Evolutionary conservation across 2,329 filamentous ascomycete species (phyloP).

Genomic region (Chaetoscypha palmicola): DNA sequence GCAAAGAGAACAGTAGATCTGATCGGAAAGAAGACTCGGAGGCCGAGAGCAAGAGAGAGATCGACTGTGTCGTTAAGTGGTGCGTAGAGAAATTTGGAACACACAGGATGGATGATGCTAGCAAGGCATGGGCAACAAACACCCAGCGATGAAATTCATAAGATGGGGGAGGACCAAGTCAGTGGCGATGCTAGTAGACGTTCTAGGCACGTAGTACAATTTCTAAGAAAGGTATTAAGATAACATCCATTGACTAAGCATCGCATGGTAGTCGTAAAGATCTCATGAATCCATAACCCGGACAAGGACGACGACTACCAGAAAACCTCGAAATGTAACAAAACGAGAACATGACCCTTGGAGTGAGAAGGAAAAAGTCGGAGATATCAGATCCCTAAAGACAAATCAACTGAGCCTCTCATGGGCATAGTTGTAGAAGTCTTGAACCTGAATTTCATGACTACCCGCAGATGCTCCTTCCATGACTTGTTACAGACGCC

Average conservation of each 20-base stretch:
- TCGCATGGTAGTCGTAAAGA: constrained; percentile 8
- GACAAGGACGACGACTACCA: constrained; percentile 5
- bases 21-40: constrained; percentile 20
- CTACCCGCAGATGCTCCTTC: constrained; percentile 22
- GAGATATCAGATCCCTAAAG: constrained; percentile 6
- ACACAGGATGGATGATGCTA: constrained; percentile 37
- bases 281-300: constrained; percentile 7
- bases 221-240: constrained; percentile 10
- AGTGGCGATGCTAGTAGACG: background rate
- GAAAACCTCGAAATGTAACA: constrained; percentile 3
- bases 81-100: constrained; percentile 40
- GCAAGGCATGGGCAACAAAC: constrained; percentile 16
- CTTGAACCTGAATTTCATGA: constrained; percentile 17
- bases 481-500: constrained; percentile 28
- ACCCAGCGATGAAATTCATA: background rate
- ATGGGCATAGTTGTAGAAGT: constrained; percentile 7
- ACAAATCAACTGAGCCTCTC: constrained; percentile 7
- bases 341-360: constrained; percentile 8
- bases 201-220: constrained; percentile 9
- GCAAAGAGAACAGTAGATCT: constrained; percentile 24
- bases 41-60: constrained; percentile 33
- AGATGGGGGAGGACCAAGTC: background rate
- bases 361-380: constrained; percentile 7
- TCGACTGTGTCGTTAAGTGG: constrained; percentile 36
- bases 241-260: constrained; percentile 10